Percentiles rank a stretch among this genome's conserved stretches.
phyloP scores from a whole-genome alignment of 768 basidiomycete species.

The Amanita muscaria region DNA sequence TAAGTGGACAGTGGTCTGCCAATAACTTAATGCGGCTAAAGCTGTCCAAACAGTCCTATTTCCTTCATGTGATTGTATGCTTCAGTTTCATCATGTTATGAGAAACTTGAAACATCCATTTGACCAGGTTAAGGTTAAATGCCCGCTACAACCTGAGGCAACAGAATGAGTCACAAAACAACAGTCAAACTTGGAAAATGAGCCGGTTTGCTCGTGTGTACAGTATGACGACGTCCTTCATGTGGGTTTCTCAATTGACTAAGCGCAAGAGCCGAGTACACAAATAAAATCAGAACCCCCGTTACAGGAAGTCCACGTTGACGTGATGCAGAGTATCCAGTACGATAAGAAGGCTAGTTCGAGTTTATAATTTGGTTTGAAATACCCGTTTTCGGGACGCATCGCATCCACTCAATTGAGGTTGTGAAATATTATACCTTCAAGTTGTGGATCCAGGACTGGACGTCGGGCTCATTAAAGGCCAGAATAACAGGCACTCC shows the following conservation, averaged over 20 bases:
- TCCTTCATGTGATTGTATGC: constrained; percentile 31
- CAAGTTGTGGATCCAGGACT: no score
- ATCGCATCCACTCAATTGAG: no score
- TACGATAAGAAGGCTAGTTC: constrained; percentile 11
- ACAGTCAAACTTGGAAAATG: not conserved
- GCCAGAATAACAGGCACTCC: no score
- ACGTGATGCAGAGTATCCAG: constrained; percentile 15
- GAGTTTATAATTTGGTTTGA: no score
- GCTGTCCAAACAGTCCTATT: constrained; percentile 32
- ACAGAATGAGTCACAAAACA: not conserved
- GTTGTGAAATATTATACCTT: no score
- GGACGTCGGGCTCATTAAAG: no score
- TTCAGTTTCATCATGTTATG: not conserved
- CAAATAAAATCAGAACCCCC: constrained; percentile 5
- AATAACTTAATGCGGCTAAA: not conserved
- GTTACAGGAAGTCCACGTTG: constrained; percentile 13
- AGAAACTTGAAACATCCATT: not conserved
- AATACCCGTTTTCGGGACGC: no score
- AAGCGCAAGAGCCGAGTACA: not conserved
- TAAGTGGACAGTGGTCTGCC: constrained; percentile 18
- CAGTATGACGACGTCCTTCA: no score
- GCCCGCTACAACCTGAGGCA: constrained; percentile 15
- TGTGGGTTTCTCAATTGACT: no score
- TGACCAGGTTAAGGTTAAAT: constrained; percentile 15
- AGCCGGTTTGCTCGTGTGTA: no score